These are phyloP conservation scores for Arthrobotrys conoides DNA, from an alignment of 2,329 filamentous ascomycete genomes.

Conservation along the genomic window DNA sequence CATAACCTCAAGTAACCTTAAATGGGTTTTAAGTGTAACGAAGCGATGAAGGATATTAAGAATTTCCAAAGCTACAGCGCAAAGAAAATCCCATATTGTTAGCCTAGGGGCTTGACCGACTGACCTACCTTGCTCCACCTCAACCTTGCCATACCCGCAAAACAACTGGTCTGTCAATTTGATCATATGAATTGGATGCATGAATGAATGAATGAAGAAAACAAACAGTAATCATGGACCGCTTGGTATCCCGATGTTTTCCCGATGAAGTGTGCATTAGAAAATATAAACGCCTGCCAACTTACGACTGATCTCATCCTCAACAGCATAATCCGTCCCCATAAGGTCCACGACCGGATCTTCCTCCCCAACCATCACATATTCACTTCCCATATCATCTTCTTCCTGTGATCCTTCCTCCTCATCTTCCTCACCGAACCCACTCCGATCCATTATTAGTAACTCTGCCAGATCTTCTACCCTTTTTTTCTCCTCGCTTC, in stretches of 20 bases:
- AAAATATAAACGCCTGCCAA: slow-evolving; percentile 55
- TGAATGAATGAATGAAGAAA: background rate
- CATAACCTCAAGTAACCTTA: background rate
- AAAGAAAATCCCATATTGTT: slow-evolving; percentile 10
- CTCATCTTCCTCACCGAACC: slow-evolving; percentile 49
- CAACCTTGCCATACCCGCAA: background rate
- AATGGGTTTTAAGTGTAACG: slow-evolving; percentile 3
- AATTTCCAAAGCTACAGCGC: slow-evolving; percentile 11
- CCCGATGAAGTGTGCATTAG: slow-evolving; percentile 6
- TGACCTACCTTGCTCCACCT: slow-evolving; percentile 7
- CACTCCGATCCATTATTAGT: slow-evolving; percentile 61
- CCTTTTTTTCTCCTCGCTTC: slow-evolving; percentile 44
- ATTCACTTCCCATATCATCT: slow-evolving; percentile 51
- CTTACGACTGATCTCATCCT: slow-evolving; percentile 50
- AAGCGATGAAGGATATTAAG: slow-evolving; percentile 8
- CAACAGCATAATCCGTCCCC: slow-evolving; percentile 22
- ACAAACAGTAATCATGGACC: background rate
- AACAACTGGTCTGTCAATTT: slow-evolving; percentile 14
- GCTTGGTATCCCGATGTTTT: slow-evolving; percentile 10
- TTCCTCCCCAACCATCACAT: slow-evolving; percentile 56
- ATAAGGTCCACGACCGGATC: slow-evolving; percentile 53
- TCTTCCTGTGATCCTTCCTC: slow-evolving; percentile 40
- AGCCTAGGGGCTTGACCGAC: background rate
- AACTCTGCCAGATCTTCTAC: slow-evolving; percentile 63
- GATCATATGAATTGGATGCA: slow-evolving; percentile 25